Base-by-base conservation (phyloP, 2,329 filamentous ascomycete genomes). In the Aspergillus tamarii region DNA sequence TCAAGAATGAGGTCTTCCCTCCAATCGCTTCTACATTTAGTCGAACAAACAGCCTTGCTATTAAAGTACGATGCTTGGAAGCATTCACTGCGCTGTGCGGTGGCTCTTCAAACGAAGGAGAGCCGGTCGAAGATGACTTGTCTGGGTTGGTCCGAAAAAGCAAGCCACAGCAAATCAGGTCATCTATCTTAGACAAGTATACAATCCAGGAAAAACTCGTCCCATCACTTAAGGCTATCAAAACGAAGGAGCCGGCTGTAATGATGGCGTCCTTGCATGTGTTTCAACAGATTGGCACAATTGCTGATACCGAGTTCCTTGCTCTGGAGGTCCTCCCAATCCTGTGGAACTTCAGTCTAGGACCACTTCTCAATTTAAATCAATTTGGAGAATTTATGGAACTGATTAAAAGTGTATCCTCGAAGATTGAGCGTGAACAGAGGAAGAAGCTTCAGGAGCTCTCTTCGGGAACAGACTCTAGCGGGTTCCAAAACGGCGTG, bases 191-290 rank as follows among this genome's bases (percentile, higher is more conserved):
- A 32, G 95, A 99, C 81, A 98, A 98, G 77, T 98, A 95, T 74
- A 98, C 95, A 0, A 94, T 99, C 81, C 95, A 99, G 76, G 95
- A 99, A 76, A 98, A 97, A 81, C 91, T 99, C 39, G 87, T 98
- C 0, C 95, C 95, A 0, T 81, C 98, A 5, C 84, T 99, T 65
- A 93, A 92, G 73, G 93, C 85, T 2, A 98, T 99, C 81, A 98
- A 97, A 79, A 99, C 95, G 0, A 98, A 97, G 75, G 95, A 99
- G 76, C 95, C 95, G 0, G 94, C 93, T 9, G 95, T 99, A 11
- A 98, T 98, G 92, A 91, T 98, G 84, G 94, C 94, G 7, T 91
- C 93, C 0, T 83, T 98, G 39, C 90, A 89, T 61, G 93, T 97
- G 1, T 88, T 98, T 68, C 88, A 87, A 57, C 91, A 97, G 56